Percentiles rank a stretch among this genome's conserved stretches.
These are phyloP conservation scores for Chaetothyriales sp. DNA, from an alignment of 2,329 filamentous ascomycete genomes.

Conservation along the genomic window DNA sequence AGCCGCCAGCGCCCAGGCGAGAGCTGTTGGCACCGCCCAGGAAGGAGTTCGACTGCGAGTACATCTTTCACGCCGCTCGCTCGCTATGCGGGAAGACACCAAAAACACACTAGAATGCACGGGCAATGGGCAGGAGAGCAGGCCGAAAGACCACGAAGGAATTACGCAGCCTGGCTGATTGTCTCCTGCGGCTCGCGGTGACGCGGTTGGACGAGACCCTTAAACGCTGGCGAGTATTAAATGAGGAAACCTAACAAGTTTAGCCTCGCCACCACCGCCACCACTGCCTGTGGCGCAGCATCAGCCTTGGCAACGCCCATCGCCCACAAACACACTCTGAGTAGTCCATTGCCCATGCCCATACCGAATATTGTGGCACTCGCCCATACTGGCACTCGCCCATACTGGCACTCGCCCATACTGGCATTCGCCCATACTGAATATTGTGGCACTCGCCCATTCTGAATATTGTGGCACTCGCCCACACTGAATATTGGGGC, in stretches of 20 bases:
- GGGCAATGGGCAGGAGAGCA: constrained; percentile 7
- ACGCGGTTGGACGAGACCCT: neutral
- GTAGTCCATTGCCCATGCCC: neutral
- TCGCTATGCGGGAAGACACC: constrained; percentile 16
- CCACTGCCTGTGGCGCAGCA: neutral
- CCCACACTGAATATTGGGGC: no score
- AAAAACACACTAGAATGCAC: constrained; percentile 18
- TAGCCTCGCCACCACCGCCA: no score
- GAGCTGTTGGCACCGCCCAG: constrained; percentile 65
- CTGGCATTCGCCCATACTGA: no score
- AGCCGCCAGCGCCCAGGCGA: constrained; percentile 51
- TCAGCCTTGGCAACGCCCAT: neutral
- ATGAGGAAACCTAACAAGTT: neutral
- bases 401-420: no score
- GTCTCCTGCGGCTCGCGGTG: neutral
- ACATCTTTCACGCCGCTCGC: constrained; percentile 45
- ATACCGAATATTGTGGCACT: no score
- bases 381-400: no score
- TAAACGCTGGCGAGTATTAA: neutral
- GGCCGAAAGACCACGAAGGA: neutral
- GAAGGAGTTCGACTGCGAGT: constrained; percentile 76
- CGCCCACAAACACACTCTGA: neutral
- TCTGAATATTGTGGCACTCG: no score
- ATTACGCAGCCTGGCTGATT: neutral
- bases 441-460: no score